phyloP scores from a whole-genome alignment of 495 filamentous ascomycete species.

The Penicillium alfredii region DNA sequence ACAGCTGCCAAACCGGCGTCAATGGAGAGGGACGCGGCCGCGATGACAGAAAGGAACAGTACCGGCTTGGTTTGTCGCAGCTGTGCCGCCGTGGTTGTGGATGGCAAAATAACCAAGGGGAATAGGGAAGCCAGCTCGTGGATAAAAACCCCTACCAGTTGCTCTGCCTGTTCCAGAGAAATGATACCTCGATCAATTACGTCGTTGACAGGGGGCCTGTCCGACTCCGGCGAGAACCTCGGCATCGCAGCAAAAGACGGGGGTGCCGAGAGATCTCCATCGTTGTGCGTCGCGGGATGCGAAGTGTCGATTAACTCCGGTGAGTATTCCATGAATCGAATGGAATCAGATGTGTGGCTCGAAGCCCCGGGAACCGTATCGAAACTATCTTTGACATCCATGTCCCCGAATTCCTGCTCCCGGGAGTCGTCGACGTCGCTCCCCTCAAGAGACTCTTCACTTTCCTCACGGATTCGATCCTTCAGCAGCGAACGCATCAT shows the following conservation, averaged over 20 bases:
- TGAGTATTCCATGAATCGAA: conserved; percentile 24
- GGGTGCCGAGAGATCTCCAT: conserved; percentile 9
- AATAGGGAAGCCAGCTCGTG: conserved; percentile 38
- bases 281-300: conserved; percentile 13
- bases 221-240: conserved; percentile 13
- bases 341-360: conserved; percentile 18
- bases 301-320: conserved; percentile 19
- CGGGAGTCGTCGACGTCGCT: conserved; percentile 23
- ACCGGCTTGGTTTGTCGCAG: conserved; percentile 41
- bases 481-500: conserved; percentile 45
- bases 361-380: conserved; percentile 19
- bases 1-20: conserved; percentile 37
- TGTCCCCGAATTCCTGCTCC: conserved; percentile 19
- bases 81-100: conserved; percentile 32
- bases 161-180: conserved; percentile 37
- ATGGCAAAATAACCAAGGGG: conserved; percentile 37
- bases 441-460: conserved; percentile 25
- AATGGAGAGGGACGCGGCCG: conserved; percentile 39
- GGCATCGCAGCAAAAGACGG: conserved; percentile 16
- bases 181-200: conserved; percentile 45
- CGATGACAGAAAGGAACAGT: conserved; percentile 46
- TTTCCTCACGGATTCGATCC: conserved; percentile 30
- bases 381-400: conserved; percentile 12
- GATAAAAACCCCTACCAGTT: conserved; percentile 40
- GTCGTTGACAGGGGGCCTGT: conserved; percentile 18